These are phyloP conservation scores for Spinellus fusiger DNA, from an alignment of 192 early-diverging fungal species.

Conservation along the genomic window DNA sequence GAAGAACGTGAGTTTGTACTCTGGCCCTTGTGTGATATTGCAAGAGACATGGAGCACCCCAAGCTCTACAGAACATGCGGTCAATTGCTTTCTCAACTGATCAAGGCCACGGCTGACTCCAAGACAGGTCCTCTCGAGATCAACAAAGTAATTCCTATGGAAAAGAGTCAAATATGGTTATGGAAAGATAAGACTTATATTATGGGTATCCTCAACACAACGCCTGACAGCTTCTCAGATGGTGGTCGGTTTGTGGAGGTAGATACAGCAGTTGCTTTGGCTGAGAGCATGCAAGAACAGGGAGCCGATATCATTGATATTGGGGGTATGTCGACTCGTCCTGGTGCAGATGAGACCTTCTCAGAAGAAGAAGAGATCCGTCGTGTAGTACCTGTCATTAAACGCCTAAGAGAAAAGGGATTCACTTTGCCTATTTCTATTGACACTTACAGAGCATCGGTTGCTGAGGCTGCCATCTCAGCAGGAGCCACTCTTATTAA, in stretches of 20 bases:
- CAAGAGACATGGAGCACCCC: slow-evolving; percentile 84
- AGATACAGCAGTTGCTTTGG: slow-evolving; percentile 62
- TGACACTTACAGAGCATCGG: slow-evolving; percentile 84
- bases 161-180: slow-evolving; percentile 40
- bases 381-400: slow-evolving; percentile 86
- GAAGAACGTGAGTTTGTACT: slow-evolving; percentile 95
- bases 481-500: slow-evolving; percentile 94
- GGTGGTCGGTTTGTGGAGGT: slow-evolving; percentile 67
- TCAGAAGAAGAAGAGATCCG: slow-evolving; percentile 72
- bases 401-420: slow-evolving; percentile 57
- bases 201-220: slow-evolving; percentile 98
- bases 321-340: slow-evolving; percentile 92
- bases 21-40: slow-evolving; percentile 90
- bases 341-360: slow-evolving; percentile 67
- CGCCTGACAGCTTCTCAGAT: slow-evolving; percentile 95
- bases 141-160: slow-evolving; percentile 49
- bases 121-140: slow-evolving; percentile 34
- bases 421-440: slow-evolving; percentile 78
- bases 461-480: slow-evolving; percentile 80
- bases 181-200: slow-evolving; percentile 67
- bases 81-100: slow-evolving; percentile 58
- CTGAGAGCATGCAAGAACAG: slow-evolving; percentile 57
- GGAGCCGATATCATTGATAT: slow-evolving; percentile 94
- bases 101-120: slow-evolving; percentile 40
- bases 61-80: slow-evolving; percentile 71